phyloP scores from a whole-genome alignment of 768 basidiomycete genomes.

The Heimioporus sp. region DNA sequence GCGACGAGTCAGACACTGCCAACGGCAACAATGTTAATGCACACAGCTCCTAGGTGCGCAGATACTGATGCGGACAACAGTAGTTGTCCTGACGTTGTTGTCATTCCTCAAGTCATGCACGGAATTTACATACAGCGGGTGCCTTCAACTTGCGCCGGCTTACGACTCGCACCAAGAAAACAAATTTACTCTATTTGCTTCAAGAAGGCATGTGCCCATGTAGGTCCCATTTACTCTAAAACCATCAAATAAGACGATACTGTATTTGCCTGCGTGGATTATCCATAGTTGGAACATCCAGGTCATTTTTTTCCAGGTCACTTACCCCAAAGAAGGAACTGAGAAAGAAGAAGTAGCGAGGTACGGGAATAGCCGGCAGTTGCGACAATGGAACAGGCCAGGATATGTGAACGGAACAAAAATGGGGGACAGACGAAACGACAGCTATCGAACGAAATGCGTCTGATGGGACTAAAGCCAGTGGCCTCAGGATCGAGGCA shows the following conservation, averaged over 20 bases:
- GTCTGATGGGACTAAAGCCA: conserved; percentile 72
- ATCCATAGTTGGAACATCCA: conserved; percentile 35
- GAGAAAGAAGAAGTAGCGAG: not conserved
- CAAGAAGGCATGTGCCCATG: not conserved
- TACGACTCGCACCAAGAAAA: conserved; percentile 42
- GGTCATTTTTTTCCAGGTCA: conserved; percentile 80
- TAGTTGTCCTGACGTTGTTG: conserved; percentile 60
- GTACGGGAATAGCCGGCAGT: not conserved
- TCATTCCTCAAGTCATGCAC: conserved; percentile 54
- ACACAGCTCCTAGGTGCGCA: too few relatives aligned
- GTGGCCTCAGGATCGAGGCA: conserved; percentile 75
- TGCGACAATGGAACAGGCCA: conserved; percentile 57
- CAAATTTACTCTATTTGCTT: conserved; percentile 33
- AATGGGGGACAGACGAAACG: conserved; percentile 74
- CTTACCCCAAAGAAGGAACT: conserved; percentile 74
- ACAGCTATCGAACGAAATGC: conserved; percentile 73
- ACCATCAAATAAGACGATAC: conserved; percentile 72
- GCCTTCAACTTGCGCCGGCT: conserved; percentile 4
- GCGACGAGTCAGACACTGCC: too few relatives aligned
- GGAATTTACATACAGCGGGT: conserved; percentile 56
- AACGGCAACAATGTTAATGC: too few relatives aligned
- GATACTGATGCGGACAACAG: not conserved
- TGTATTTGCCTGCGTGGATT: conserved; percentile 51
- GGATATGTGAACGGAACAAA: conserved; percentile 62
- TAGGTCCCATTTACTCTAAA: conserved; percentile 65